Evolutionary conservation across 140 eudicot genomes (phyloP).

Genomic region (Cichorium intybus): DNA sequence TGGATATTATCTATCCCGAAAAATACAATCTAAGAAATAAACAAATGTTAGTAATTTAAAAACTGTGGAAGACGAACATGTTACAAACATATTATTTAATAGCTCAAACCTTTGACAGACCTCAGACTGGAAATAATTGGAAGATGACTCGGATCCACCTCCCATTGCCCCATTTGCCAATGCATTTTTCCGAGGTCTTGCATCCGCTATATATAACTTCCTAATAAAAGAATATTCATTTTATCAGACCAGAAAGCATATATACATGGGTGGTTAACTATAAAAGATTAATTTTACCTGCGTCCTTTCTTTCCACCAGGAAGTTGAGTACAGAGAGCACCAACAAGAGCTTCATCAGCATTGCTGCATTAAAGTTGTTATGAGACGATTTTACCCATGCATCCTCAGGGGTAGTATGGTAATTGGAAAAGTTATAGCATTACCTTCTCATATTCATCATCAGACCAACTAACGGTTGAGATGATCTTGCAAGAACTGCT

Average conservation of each 20-base stretch:
- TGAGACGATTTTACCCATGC: background rate
- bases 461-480: conserved; percentile 96
- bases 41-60: background rate
- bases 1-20: conserved; percentile 98
- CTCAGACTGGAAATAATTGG: conserved; percentile 96
- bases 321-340: conserved; percentile 74
- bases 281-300: conserved; percentile 37
- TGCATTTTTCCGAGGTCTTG: conserved; percentile 97
- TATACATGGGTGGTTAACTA: too few relatives aligned
- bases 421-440: conserved; percentile 18
- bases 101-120: conserved; percentile 52
- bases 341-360: conserved; percentile 96
- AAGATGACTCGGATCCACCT: conserved; percentile 98
- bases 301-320: conserved; percentile 54
- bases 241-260: background rate
- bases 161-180: conserved; percentile 99
- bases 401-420: background rate
- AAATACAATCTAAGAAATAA: conserved; percentile 73
- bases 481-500: conserved; percentile 97
- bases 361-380: conserved; percentile 53
- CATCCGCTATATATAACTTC: conserved; percentile 96
- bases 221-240: conserved; percentile 33
- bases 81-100: conserved; percentile 3
- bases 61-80: conserved; percentile 10
- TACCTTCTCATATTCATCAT: conserved; percentile 99